A percentile compares a stretch with the other conserved stretches of the same genome.
Evolutionary conservation across 192 early-diverging fungal genomes (phyloP).

Genomic region (Chytriomyces confervae): DNA sequence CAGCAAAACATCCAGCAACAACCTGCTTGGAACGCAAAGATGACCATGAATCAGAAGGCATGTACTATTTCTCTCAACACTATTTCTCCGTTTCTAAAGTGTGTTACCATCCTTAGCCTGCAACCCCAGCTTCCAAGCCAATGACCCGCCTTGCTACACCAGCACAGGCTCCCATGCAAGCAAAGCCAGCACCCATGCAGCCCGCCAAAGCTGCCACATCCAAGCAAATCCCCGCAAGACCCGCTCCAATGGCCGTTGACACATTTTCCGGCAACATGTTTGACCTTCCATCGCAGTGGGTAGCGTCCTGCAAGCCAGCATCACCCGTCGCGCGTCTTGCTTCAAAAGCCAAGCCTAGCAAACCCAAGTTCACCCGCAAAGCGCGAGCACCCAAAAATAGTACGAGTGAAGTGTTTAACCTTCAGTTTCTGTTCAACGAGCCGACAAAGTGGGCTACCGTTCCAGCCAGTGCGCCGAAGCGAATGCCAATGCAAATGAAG

Average conservation of each 20-base stretch:
- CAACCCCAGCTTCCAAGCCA: background rate
- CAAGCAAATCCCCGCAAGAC: background rate
- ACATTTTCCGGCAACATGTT: conserved; percentile 24
- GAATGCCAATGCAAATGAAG: background rate
- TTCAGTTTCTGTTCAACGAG: conserved; percentile 23
- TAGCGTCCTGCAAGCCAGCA: conserved; percentile 16
- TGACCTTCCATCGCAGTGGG: conserved; percentile 28
- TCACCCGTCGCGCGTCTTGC: background rate
- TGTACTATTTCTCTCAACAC: background rate
- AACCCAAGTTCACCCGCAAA: conserved; percentile 1
- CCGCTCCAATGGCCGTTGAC: background rate
- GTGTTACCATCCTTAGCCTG: background rate
- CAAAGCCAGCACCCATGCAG: background rate
- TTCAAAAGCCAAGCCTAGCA: background rate
- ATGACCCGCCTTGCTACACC: background rate
- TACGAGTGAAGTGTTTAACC: conserved; percentile 28
- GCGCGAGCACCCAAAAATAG: background rate
- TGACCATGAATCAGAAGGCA: conserved; percentile 14
- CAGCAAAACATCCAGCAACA: conserved; percentile 1
- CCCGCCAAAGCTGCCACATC: conserved; percentile 9
- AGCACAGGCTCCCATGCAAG: background rate
- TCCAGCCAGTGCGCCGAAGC: conserved; percentile 2
- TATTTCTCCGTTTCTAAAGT: background rate
- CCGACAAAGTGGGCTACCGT: conserved; percentile 2
- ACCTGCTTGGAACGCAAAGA: conserved; percentile 6